Evolutionary conservation across 148 eudicot genomes (phyloP).

Genomic region (Vaccinium macrocarpon): DNA sequence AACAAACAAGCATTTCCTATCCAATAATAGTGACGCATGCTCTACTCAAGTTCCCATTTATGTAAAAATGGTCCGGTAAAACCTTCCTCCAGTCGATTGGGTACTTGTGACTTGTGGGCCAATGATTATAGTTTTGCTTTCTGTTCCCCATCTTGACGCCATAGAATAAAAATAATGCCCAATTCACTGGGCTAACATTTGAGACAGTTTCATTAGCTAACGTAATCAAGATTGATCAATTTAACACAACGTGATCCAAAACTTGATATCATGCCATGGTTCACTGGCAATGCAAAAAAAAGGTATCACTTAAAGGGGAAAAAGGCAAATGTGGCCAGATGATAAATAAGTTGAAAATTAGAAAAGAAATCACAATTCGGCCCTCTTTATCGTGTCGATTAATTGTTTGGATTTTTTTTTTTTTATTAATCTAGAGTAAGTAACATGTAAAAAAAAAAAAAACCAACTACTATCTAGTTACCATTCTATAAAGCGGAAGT

Average conservation of each 20-base stretch:
- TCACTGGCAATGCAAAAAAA: not conserved
- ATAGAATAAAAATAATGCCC: not conserved
- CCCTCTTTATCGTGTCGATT: no score
- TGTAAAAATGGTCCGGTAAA: not conserved
- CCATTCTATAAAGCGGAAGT: no score
- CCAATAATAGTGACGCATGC: not conserved
- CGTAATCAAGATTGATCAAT: not conserved
- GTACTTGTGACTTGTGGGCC: not conserved
- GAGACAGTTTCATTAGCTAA: not conserved
- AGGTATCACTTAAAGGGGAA: not conserved
- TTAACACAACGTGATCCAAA: not conserved
- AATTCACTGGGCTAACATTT: not conserved
- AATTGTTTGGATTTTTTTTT: no score
- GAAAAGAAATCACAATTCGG: no score
- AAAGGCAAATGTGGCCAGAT: no score
- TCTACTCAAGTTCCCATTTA: not conserved
- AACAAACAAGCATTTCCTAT: not conserved
- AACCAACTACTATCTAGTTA: no score
- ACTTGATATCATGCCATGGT: not conserved
- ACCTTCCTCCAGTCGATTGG: not conserved
- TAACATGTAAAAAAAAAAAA: no score
- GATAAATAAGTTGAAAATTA: no score
- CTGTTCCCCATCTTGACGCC: no score
- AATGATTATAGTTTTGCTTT: not conserved
- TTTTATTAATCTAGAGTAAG: no score